Evolutionary conservation across 352 stramenopile species (phyloP).

Genomic region (Globisporangium spinosum): DNA sequence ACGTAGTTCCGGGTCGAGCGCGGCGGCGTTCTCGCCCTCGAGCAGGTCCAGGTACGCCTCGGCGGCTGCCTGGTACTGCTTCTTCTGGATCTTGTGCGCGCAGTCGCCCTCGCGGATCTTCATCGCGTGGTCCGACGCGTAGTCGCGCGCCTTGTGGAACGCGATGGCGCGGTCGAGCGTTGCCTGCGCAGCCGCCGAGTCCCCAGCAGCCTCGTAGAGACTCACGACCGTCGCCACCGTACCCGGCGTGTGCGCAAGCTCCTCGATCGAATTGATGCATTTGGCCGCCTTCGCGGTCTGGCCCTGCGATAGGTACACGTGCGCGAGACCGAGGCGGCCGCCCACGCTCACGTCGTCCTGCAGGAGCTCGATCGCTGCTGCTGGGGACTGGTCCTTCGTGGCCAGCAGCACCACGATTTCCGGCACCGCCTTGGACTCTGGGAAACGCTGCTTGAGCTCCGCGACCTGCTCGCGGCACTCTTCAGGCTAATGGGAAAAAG

Average conservation of each 20-base stretch:
- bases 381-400: constrained; percentile 59
- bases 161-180: constrained; percentile 52
- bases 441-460: constrained; percentile 57
- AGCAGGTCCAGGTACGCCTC: constrained; percentile 65
- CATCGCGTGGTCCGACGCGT: constrained; percentile 52
- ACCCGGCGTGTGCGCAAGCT: constrained; percentile 59
- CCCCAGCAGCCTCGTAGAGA: constrained; percentile 62
- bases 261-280: constrained; percentile 55
- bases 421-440: constrained; percentile 43
- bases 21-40: constrained; percentile 54
- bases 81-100: constrained; percentile 76
- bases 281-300: constrained; percentile 34
- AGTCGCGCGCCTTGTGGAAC: constrained; percentile 52
- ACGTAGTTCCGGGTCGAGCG: constrained; percentile 62
- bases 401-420: constrained; percentile 67
- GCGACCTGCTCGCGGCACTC: constrained; percentile 57
- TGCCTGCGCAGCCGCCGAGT: constrained; percentile 42
- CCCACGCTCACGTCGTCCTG: constrained; percentile 48
- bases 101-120: constrained; percentile 79
- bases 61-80: constrained; percentile 64
- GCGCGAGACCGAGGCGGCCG: constrained; percentile 61
- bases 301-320: constrained; percentile 64
- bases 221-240: constrained; percentile 79
- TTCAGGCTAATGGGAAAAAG: constrained; percentile 33
- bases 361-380: constrained; percentile 45